Conservation (phyloP, 805 yeast genomes). For the Yamadazyma tumulicola region DNA sequence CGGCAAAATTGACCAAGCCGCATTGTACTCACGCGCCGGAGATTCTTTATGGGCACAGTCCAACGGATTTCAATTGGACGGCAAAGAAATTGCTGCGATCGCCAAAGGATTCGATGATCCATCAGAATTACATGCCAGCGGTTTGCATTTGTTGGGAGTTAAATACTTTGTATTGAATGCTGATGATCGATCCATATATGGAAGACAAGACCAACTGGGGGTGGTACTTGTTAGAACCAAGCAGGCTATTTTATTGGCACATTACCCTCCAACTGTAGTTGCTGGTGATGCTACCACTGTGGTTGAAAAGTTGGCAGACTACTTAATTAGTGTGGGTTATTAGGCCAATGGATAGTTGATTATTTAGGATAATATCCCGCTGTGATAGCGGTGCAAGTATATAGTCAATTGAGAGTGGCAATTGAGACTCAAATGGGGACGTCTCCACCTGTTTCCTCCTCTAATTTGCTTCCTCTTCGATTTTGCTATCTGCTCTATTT, state of each 20-base stretch:
- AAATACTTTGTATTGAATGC: slow-evolving; percentile 88
- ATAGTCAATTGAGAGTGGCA: too few species aligned
- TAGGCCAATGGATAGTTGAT: too few species aligned
- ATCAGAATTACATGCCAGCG: slow-evolving; percentile 73
- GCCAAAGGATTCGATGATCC: slow-evolving; percentile 82
- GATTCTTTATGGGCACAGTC: slow-evolving; percentile 93
- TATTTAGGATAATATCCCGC: too few species aligned
- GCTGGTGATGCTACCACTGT: slow-evolving; percentile 95
- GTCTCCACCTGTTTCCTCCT: too few species aligned
- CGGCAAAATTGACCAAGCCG: slow-evolving; percentile 87
- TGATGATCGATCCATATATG: slow-evolving; percentile 90
- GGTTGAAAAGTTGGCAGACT: slow-evolving; percentile 94
- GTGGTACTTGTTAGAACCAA: slow-evolving; percentile 87
- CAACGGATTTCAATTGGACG: slow-evolving; percentile 58
- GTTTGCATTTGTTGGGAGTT: slow-evolving; percentile 78
- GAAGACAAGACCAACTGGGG: slow-evolving; percentile 86
- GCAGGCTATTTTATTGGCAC: slow-evolving; percentile 91
- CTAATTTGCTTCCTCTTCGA: too few species aligned
- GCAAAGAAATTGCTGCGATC: slow-evolving; percentile 68
- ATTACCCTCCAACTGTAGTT: slow-evolving; percentile 85
- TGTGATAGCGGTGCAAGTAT: too few species aligned
- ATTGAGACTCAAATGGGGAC: too few species aligned
- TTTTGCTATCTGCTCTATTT: too few species aligned
- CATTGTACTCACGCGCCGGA: slow-evolving; percentile 91
- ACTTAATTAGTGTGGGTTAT: slow-evolving; percentile 83